These are phyloP conservation scores for Dittrichia graveolens DNA, from an alignment of 129 eudicot species.

Conservation along the genomic window DNA sequence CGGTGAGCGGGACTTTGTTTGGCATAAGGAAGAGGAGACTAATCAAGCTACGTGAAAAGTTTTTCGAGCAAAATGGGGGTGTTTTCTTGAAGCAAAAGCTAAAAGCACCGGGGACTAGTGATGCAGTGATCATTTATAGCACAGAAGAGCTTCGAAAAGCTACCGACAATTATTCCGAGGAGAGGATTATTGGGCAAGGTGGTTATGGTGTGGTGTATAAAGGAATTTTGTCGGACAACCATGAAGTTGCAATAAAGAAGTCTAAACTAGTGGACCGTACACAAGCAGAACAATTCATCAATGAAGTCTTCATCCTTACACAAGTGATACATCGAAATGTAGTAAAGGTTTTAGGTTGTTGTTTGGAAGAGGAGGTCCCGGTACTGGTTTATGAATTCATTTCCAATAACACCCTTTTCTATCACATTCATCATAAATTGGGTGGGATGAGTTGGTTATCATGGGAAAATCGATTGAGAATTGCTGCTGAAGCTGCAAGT, in stretches of 20 bases:
- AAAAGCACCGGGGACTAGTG: slow-evolving; percentile 21
- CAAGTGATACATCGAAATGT: slow-evolving; percentile 54
- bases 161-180: slow-evolving; percentile 45
- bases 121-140: slow-evolving; percentile 31
- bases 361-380: slow-evolving; percentile 58
- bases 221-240: slow-evolving; percentile 40
- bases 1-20: neutral
- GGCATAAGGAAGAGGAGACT: slow-evolving; percentile 24
- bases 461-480: slow-evolving; percentile 48
- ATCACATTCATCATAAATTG: slow-evolving; percentile 29
- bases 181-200: slow-evolving; percentile 47
- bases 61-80: slow-evolving; percentile 54
- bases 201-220: slow-evolving; percentile 50
- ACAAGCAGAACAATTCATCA: slow-evolving; percentile 56
- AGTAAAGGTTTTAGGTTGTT: slow-evolving; percentile 54
- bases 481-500: slow-evolving; percentile 48
- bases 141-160: slow-evolving; percentile 47
- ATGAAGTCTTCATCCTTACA: slow-evolving; percentile 47
- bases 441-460: slow-evolving; percentile 33
- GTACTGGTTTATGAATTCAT: slow-evolving; percentile 52
- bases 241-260: slow-evolving; percentile 53
- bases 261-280: slow-evolving; percentile 39
- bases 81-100: slow-evolving; percentile 34
- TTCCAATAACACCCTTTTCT: slow-evolving; percentile 34
- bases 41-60: slow-evolving; percentile 20